Percentiles rank a stretch among this genome's conserved stretches.
Evolutionary conservation across 805 yeast genomes (phyloP).

Genomic region (Candida corydali): DNA sequence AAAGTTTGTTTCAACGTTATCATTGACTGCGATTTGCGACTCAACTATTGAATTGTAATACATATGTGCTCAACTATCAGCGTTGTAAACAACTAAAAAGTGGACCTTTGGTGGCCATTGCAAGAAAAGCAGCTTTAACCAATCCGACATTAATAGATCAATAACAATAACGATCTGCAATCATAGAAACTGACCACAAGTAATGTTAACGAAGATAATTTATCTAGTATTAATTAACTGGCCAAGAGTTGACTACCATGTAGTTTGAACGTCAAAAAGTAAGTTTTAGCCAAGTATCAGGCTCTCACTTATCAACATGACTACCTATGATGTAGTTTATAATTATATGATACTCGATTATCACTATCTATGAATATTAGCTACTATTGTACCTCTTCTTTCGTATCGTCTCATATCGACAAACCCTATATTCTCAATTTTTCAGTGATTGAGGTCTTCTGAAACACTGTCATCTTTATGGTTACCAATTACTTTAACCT

Average conservation of each 20-base stretch:
- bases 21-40: not conserved
- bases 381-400: no score
- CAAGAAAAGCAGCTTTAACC: constrained; percentile 21
- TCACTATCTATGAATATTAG: no score
- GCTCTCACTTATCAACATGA: constrained; percentile 77
- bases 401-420: no score
- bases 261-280: constrained; percentile 32
- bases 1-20: no score
- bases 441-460: no score
- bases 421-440: no score
- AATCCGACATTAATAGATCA: constrained; percentile 15
- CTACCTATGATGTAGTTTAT: no score
- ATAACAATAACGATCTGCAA: no score
- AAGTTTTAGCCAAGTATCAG: constrained; percentile 24
- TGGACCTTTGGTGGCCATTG: constrained; percentile 39
- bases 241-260: not conserved
- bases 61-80: constrained; percentile 43
- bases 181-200: not conserved
- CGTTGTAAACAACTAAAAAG: constrained; percentile 43
- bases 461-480: no score
- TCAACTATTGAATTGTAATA: no score
- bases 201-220: not conserved
- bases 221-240: not conserved
- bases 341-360: no score
- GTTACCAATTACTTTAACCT: no score